A percentile compares a stretch with the other conserved stretches of the same genome.
Evolutionary conservation across 2,329 filamentous ascomycete species (phyloP).

Genomic region (Colletotrichum ledebouriae): DNA sequence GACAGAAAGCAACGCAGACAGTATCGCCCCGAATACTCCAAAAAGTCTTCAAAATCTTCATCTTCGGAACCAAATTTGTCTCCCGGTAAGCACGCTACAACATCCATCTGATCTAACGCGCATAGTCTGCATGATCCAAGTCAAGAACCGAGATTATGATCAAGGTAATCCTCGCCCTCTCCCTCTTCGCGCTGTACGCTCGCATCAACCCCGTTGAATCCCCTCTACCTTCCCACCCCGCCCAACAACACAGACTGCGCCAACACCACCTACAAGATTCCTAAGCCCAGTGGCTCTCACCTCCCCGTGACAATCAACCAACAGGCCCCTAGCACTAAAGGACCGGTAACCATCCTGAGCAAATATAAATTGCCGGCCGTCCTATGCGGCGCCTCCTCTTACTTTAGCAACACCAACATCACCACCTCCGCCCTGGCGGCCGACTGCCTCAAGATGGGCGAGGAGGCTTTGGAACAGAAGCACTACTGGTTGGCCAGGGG

Average conservation of each 20-base stretch:
- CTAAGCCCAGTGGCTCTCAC: neutral
- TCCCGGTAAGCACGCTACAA: conserved; percentile 9
- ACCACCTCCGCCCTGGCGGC: conserved; percentile 4
- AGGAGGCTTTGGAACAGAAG: neutral
- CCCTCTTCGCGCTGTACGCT: conserved; percentile 7
- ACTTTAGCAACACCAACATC: conserved; percentile 10
- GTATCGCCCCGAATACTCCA: no score
- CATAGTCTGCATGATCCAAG: neutral
- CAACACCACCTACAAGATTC: conserved; percentile 1
- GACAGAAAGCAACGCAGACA: no score
- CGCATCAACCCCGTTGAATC: neutral
- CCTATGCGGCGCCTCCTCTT: conserved; percentile 26
- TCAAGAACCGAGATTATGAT: conserved; percentile 21
- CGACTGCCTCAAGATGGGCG: conserved; percentile 8
- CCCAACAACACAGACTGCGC: conserved; percentile 18
- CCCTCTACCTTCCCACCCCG: conserved; percentile 8
- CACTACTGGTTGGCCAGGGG: conserved; percentile 5
- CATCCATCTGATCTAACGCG: conserved; percentile 21
- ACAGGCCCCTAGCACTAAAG: neutral
- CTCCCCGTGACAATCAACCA: neutral
- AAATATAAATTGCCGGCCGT: neutral
- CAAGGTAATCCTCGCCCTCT: conserved; percentile 14
- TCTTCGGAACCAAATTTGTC: neutral
- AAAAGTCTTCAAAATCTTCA: no score
- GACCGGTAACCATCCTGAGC: neutral